Evolutionary conservation across 345 rosid genomes (phyloP), one percentile per base, ranked within the genome.

Genomic region (Syzygium jambos): DNA sequence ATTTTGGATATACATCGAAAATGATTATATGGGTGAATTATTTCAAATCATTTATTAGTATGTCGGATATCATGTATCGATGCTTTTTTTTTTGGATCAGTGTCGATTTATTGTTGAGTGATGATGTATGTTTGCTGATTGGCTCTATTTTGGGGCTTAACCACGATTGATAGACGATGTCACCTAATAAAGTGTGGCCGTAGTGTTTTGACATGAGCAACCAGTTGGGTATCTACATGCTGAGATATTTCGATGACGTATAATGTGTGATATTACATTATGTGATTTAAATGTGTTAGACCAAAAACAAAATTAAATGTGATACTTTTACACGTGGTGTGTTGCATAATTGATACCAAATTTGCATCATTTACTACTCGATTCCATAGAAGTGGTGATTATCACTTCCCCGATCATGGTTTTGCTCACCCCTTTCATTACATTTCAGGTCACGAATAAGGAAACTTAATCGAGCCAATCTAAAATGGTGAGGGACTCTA

Each of bases 221-320:
- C n/a, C 0, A 0, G 3, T 23, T 11, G 22, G 0, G 5, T 56
- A 56, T 56, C 61, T 8, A 19, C 21, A 54, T 54, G 25, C 2
- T 21, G 0, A 54, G 57, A 54, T 54, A 56, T 4, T 9, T 56
- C 5, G 25, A 22, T 1, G 61, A 22, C 0, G 27, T 56, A 56
- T 56, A 25, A 23, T 22, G 61, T 9, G 13, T 5, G 14, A 51
- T 12, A 51, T 51, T 51, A 51, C 52, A 51, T 13, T 51, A 51
- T 13, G 5, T 8, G 27, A 23, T 55, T 55, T 8, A 22, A 55
- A 22, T 55, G 52, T 1, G 13, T 2, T 51, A 3, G 41, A 38
- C 4, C 41, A 4, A 3, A 38, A 38, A 38, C 1, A 3, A 38
- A 38, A 38, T 38, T 38, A 38, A 38, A 38, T 38, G 41, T 38